Base-by-base conservation (phyloP, 192 early-diverging fungal genomes). In the Umbelopsis sp. region DNA sequence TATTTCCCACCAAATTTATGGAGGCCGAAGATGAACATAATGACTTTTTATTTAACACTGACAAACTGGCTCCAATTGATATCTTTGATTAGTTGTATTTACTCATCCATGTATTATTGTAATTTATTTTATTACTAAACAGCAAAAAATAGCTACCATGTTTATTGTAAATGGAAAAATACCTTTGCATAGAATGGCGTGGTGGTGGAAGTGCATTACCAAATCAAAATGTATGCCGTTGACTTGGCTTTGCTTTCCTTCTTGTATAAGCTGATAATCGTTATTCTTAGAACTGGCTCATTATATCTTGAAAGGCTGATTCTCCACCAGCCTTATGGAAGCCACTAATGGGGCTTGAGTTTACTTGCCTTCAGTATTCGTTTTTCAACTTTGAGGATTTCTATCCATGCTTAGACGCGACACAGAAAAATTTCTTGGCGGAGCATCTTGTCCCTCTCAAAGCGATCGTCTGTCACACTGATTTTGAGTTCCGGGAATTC, bases 1-100 rank as follows among this genome's bases (percentile, higher is more conserved):
- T 72, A 21, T 82, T 76, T 70, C 81, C 81, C 14, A 71, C 53
- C 10, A 66, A 75, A 3, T 82, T 80, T 36, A 45, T 82, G 72
- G 72, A 71, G n/a, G 68, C 77, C 7, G 78, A 66, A 41, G 73
- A 70, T 41, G 17, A 52, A 6, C 69, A 54, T 21, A 70, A 77
- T 21, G 75, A 76, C 11, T 75, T 75, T 41, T 45, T 79, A 24
- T 65, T 70, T 32, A 52, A 41, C 31, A 70, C 59, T 10, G 77
- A 79, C 62, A 74, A 71, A 26, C n/a, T 79, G 0, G 70, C 56
- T 20, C 77, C 77, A 14, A 38, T 69, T 47, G 77, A 79, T 32
- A 79, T 79, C 21, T 78, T 78, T 71, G 38, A 73, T 51, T 78
- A 68, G 34, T 66, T 10, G 11, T 54, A 24, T 9, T 3, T 54